Evolutionary conservation across 2,329 filamentous ascomycete genomes (phyloP), one percentile per base, ranked within the genome.

Genomic region (Pestalotiopsis fici): DNA sequence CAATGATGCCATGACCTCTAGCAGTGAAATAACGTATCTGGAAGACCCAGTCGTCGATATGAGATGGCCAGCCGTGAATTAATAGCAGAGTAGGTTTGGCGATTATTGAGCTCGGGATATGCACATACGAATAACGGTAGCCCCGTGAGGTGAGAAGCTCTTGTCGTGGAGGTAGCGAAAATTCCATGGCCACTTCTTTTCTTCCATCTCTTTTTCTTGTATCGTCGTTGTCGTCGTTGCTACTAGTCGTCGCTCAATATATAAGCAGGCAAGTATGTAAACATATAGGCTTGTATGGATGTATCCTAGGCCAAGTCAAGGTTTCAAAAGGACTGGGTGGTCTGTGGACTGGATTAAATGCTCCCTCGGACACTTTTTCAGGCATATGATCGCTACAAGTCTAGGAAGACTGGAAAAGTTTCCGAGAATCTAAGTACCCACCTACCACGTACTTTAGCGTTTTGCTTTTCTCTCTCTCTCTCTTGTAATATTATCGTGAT

Each of bases 1-100:
- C 69, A 12, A 79, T 66, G 62, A 81, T 74, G 47, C 77, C 74
- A 68, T 80, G 9, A 25, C 66, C 66, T 21, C 76, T 75, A 15
- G 74, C 67, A 3, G 75, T 70, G 23, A 75, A 72, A 2, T 84
- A 75, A 18, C 63, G 47, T 25, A 68, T 63, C 25, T 68, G 66
- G 25, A 63, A 59, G 43, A 68, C 43, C 66, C 66, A 65, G 35
- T 68, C 66, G 15, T 65, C 66, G n/a, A 65, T 57, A n/a, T 65
- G 66, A 6, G 63, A 68, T 2, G 66, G 66, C 62, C 62, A 68
- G 3, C 66, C 66, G 21, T 68, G 66, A 13, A 68, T 61, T 2
- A 68, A 47, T n/a, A 68, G 64, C 3, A 68, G 57, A 21, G 63
- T 63, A 4, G 35, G 43, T n/a, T 59, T 57, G 6, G 28, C 12